Evolutionary conservation across 441 rosid species (phyloP), one percentile per base, ranked within the genome.

Genomic region (Erodium texanum): DNA sequence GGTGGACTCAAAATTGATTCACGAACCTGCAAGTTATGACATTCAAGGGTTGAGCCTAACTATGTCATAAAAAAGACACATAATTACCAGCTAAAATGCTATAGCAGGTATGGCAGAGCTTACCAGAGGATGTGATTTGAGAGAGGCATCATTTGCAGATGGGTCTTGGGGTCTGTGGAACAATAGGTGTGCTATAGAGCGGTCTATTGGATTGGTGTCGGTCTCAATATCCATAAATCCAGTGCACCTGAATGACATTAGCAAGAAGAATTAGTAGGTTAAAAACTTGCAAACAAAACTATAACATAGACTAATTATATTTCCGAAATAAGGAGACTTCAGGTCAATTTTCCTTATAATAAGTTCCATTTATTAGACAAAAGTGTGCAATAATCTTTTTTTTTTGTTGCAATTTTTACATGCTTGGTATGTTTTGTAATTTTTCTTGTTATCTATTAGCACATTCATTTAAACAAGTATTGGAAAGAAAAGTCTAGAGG

Each of bases 181-280:
- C 78, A 92, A 77, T 19, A 92, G 70, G 75, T 92, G 97, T 12
- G 97, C 97, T 70, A 92, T 85, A 61, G 97, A 85, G 69, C 97
- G 89, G 74, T 92, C 97, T 67, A 92, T 92, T 23, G 97, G 97
- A 76, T 92, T 92, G 52, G 96, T 89, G 74, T 85, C 85, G 59
- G 97, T 89, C 81, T 92, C 94, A 18, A 89, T 82, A 74, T 83
- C 96, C 78, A 89, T 76, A 76, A 82, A 86, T 38, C 79, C 89
- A 64, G 74, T 70, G 75, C 87, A 78, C 88, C 97, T 89, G 84
- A 50, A 69, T 29, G 16, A 75, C 43, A 36, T n/a, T n/a, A n/a
- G n/a, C n/a, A n/a, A n/a, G n/a, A n/a, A n/a, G n/a, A n/a, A n/a
- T n/a, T n/a, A n/a, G n/a, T n/a, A n/a, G 41, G 41, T 36, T 36